Base-by-base conservation (phyloP, 2,329 filamentous ascomycete species). In the Massarina eburnea region DNA sequence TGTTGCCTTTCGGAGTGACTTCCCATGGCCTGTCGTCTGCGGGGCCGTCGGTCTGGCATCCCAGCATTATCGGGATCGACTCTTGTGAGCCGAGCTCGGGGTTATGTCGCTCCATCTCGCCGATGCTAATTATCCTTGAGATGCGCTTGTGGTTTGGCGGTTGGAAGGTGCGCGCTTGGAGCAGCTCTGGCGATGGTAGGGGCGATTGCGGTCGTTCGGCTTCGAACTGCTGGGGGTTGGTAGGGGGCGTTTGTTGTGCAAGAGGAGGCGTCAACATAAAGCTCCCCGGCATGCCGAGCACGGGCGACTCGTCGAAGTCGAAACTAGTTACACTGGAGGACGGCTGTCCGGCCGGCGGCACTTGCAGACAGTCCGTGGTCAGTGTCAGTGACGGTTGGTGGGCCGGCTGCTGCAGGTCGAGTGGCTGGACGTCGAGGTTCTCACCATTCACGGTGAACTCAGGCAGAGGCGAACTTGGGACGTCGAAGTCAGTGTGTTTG, bases 261-360 rank as follows among this genome's bases (percentile, higher is more conserved):
- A 59, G 42, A 14, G 66, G 67, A 8, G 66, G 67, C 3, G 67
- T 69, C 38, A 60, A 55, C 40, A 42, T 80, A 77, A 61, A 86
- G 83, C 57, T 79, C 8, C 84, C 84, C 4, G 85, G 84, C 48
- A 88, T 78, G 5, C 82, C 85, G 14, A 89, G 70, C 2, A 82
- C 82, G 8, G 85, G 85, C 21, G 85, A 88, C 57, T 87, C 84
- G 37, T 73, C 68, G 12, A 57, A 59, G 44, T 76, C 73, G 38
- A 76, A 73, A 36, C 73, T 70, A 2, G 73, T 76, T 12, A 62
- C 58, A 15, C 66, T 67, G 20, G 71, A 73, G 39, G 55, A 36
- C 3, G 64, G 55, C 24, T 64, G 65, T 15, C 55, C 55, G 18
- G 62, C 53, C n/a, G 62, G 53, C 15, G 67, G 63, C 15, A 64